Conservation (phyloP, 2,329 filamentous ascomycete species). For the Penicillium sp. region DNA sequence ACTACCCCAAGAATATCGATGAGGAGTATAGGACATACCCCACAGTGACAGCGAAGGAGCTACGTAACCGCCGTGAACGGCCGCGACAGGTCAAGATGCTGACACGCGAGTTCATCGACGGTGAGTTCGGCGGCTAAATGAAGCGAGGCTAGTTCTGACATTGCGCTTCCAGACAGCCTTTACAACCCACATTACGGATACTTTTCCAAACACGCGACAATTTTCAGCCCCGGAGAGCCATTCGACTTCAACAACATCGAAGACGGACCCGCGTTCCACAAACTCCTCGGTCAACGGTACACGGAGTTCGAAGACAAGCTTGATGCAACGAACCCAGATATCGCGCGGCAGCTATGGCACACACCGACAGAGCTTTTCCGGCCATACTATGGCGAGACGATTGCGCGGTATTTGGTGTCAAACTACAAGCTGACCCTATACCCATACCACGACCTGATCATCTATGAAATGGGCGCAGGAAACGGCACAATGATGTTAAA, state of each 20-base stretch:
- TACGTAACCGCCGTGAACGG: constrained; percentile 70
- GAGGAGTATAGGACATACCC: constrained; percentile 82
- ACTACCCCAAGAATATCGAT: constrained; percentile 72
- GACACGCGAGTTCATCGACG: constrained; percentile 95
- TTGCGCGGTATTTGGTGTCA: constrained; percentile 90
- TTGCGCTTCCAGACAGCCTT: constrained; percentile 66
- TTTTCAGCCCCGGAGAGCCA: constrained; percentile 88
- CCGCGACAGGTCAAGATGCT: constrained; percentile 94
- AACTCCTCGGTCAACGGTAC: constrained; percentile 74
- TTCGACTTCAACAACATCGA: constrained; percentile 81
- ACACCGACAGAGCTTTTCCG: constrained; percentile 96
- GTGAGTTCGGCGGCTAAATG: constrained; percentile 47
- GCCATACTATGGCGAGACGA: constrained; percentile 94
- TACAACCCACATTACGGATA: constrained; percentile 96
- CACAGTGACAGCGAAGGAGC: constrained; percentile 76
- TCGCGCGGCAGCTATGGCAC: constrained; percentile 92
- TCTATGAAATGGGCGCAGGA: constrained; percentile 98
- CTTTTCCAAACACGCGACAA: constrained; percentile 93
- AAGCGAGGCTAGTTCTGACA: constrained; percentile 6
- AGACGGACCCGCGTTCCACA: constrained; percentile 84
- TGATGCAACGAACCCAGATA: constrained; percentile 69
- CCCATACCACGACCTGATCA: constrained; percentile 93
- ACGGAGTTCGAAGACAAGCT: constrained; percentile 85
- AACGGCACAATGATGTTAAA: constrained; percentile 98
- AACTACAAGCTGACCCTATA: constrained; percentile 95